Evolutionary conservation across 2,329 filamentous ascomycete species (phyloP), one percentile per base, ranked within the genome.

Genomic region (Penicillium sp.): DNA sequence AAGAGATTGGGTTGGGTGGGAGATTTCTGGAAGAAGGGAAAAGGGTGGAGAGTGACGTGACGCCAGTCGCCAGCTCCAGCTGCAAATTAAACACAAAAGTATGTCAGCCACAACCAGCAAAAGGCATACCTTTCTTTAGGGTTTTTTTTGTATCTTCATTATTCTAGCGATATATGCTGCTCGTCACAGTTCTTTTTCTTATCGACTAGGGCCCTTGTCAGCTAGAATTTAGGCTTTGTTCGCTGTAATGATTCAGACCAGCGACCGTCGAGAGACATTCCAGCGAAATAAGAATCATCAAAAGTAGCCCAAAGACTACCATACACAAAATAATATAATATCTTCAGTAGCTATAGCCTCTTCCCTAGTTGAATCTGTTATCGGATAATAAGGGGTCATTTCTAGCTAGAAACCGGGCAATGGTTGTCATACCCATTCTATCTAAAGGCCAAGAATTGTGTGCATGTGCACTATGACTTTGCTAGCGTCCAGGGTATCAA

Each of bases 1-100:
- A 13, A 35, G 27, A 48, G 16, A 5, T 11, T 22, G 29, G 29
- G 19, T 21, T 22, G 10, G 39, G 22, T 41, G 39, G 21, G 39
- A 33, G 27, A 48, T 35, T 16, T 9, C 2, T 41, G 35, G 44
- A 27, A 57, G 45, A 27, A 57, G 45, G 52, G 48, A 49, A 56
- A 49, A 57, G 35, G 48, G 41, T 7, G 16, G 21, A n/a, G 33
- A 35, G 21, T 48, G 47, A 48, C 47, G 47, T 48, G 47, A 48
- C 47, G 19, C 47, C 47, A 48, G 31, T 5, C 47, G 19, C 47
- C 31, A 48, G 31, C 8, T 35, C 19, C 9, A 35, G 27, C 27
- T 48, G 47, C 29, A 48, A 48, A 33, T 48, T 14, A 37, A 48
- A 31, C 29, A 26, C 47, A 22, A 29, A 19, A 47, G 16, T 31